phyloP scores from a whole-genome alignment of 306 rosid species.

The Cucurbita maxima region DNA sequence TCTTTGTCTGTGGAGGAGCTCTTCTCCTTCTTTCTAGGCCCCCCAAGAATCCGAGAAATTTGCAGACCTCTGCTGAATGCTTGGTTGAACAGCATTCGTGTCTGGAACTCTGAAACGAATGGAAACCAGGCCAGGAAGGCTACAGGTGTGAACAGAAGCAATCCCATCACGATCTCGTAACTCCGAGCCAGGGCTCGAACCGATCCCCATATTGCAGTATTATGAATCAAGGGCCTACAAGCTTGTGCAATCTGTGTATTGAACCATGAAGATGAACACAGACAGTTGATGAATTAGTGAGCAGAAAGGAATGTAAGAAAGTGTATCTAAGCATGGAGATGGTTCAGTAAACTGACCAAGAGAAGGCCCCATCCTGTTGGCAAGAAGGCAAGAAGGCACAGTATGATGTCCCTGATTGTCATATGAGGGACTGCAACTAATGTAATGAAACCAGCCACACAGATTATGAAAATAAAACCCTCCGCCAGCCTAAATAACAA shows the following conservation, averaged over 20 bases:
- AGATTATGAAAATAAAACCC: conserved; percentile 48
- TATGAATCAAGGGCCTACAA: conserved; percentile 43
- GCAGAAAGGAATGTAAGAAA: neutral
- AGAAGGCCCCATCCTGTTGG: conserved; percentile 98
- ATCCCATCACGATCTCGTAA: conserved; percentile 67
- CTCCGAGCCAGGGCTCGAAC: conserved; percentile 66
- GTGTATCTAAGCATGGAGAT: neutral
- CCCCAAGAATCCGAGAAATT: conserved; percentile 91
- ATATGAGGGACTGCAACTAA: conserved; percentile 46
- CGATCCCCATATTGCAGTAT: conserved; percentile 53
- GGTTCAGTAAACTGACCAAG: conserved; percentile 36
- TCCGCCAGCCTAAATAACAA: conserved; percentile 57
- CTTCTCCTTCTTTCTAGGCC: conserved; percentile 55
- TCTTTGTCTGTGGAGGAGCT: conserved; percentile 49
- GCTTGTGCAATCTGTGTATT: conserved; percentile 83
- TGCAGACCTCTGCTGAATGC: conserved; percentile 96
- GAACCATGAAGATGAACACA: conserved; percentile 1
- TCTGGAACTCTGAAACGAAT: conserved; percentile 88
- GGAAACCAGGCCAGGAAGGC: conserved; percentile 99
- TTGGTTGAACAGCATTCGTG: conserved; percentile 93
- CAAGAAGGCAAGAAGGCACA: conserved; percentile 74
- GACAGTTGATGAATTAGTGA: neutral
- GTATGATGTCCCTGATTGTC: conserved; percentile 52
- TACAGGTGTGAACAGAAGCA: conserved; percentile 80
- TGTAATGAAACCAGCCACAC: conserved; percentile 38